Evolutionary conservation across 352 stramenopile genomes (phyloP).

Genomic region (Globisporangium barbulae): DNA sequence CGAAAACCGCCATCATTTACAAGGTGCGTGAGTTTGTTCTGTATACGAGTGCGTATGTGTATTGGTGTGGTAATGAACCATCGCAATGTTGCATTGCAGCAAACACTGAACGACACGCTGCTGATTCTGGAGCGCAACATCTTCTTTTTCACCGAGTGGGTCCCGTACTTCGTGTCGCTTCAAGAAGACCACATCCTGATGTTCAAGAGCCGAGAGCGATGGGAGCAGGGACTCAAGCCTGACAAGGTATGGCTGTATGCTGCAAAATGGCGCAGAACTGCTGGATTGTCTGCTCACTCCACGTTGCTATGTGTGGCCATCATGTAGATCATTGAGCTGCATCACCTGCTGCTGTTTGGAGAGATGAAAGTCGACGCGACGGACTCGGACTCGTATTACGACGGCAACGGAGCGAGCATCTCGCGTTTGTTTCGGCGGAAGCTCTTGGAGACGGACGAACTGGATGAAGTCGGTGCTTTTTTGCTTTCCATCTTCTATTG

Average conservation of each 20-base stretch:
- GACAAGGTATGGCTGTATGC: conserved; percentile 48
- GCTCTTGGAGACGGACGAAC: conserved; percentile 65
- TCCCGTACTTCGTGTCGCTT: conserved; percentile 78
- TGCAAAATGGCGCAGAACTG: not conserved
- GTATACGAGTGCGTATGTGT: not conserved
- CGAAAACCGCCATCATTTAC: conserved; percentile 86
- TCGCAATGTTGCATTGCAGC: conserved; percentile 27
- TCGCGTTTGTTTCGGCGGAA: conserved; percentile 69
- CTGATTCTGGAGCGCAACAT: conserved; percentile 78
- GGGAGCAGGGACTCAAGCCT: conserved; percentile 77
- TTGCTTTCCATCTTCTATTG: not conserved
- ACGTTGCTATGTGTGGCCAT: not conserved
- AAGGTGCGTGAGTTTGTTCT: conserved; percentile 36
- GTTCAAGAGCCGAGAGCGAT: conserved; percentile 76
- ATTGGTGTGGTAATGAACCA: not conserved
- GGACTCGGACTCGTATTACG: conserved; percentile 19
- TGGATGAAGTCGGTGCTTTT: conserved; percentile 58
- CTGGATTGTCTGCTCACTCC: not conserved
- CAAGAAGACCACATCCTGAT: conserved; percentile 78
- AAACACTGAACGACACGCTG: conserved; percentile 85
- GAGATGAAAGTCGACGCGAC: conserved; percentile 86
- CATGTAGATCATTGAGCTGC: conserved; percentile 64
- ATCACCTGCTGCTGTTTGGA: conserved; percentile 66
- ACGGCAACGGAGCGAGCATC: conserved; percentile 26
- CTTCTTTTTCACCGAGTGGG: conserved; percentile 82